phyloP scores from a whole-genome alignment of 1,284 basidiomycete species.

The Austroboletus niveus region DNA sequence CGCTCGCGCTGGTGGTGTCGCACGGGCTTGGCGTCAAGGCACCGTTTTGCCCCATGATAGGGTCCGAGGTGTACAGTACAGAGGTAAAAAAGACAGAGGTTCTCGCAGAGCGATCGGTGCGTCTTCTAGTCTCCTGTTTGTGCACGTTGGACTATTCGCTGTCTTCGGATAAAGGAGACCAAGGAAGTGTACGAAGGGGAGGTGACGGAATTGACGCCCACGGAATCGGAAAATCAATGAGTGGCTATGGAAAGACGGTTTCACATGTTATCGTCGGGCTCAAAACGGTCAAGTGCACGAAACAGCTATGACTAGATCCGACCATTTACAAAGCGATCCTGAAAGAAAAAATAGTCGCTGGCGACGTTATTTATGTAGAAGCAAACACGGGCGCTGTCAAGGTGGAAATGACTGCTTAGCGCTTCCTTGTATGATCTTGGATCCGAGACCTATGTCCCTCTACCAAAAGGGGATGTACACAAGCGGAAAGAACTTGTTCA shows the following conservation, averaged over 20 bases:
- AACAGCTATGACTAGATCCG: constrained; percentile 93
- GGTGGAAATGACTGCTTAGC: constrained; percentile 56
- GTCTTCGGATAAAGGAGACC: constrained; percentile 95
- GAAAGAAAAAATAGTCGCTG: constrained; percentile 92
- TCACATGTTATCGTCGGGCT: constrained; percentile 95
- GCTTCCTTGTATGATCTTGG: constrained; percentile 98
- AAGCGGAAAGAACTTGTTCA: constrained; percentile 98
- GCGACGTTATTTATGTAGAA: constrained; percentile 97
- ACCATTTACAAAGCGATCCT: constrained; percentile 96
- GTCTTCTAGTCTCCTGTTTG: constrained; percentile 28
- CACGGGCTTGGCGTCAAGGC: constrained; percentile 95
- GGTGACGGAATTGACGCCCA: constrained; percentile 94
- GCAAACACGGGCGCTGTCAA: constrained; percentile 95
- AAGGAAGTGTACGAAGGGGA: constrained; percentile 99
- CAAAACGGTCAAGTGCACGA: constrained; percentile 98
- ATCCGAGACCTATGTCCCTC: constrained; percentile 96
- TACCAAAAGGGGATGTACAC: constrained; percentile 98
- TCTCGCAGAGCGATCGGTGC: constrained; percentile 94
- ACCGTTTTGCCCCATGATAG: constrained; percentile 98
- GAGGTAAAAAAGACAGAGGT: constrained; percentile 99
- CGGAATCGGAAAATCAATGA: constrained; percentile 92
- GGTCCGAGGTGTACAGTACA: constrained; percentile 93
- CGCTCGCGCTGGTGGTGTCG: constrained; percentile 89
- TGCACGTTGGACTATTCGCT: background rate
- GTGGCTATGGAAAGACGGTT: constrained; percentile 98